These are phyloP conservation scores for Hygrophila difformis DNA, from an alignment of 257 asterid genomes.

Conservation along the genomic window DNA sequence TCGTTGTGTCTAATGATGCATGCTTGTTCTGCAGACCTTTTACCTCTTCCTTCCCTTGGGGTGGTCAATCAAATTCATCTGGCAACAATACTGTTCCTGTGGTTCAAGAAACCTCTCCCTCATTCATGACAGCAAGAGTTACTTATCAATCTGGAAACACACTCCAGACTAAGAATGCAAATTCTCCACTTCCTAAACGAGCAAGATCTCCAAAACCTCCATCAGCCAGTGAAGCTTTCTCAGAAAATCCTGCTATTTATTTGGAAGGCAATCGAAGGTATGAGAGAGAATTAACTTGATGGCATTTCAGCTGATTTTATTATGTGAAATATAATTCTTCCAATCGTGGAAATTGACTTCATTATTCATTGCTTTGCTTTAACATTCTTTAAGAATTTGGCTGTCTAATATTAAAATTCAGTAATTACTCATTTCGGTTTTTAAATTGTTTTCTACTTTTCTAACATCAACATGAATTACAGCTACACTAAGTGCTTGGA, in stretches of 20 bases:
- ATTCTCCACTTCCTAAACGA: constrained; percentile 50
- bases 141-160: constrained; percentile 36
- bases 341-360: constrained; percentile 5
- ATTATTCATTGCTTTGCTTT: constrained; percentile 6
- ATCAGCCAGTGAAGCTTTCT: constrained; percentile 24
- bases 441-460: too few relatives aligned
- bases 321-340: constrained; percentile 3
- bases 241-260: constrained; percentile 23
- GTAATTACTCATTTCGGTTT: too few relatives aligned
- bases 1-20: constrained; percentile 6
- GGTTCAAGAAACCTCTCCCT: constrained; percentile 28
- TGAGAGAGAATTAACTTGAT: constrained; percentile 5
- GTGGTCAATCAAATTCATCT: constrained; percentile 33
- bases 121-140: constrained; percentile 20
- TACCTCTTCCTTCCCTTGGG: constrained; percentile 28
- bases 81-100: constrained; percentile 22
- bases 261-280: constrained; percentile 43
- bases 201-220: constrained; percentile 64
- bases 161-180: constrained; percentile 33
- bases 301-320: background rate
- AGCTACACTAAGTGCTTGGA: too few relatives aligned
- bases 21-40: constrained; percentile 34
- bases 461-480: too few relatives aligned
- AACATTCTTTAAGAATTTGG: too few relatives aligned
- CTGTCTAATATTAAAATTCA: too few relatives aligned